phyloP scores from a whole-genome alignment of 345 rosid species.

The Hirschfeldia incana region DNA sequence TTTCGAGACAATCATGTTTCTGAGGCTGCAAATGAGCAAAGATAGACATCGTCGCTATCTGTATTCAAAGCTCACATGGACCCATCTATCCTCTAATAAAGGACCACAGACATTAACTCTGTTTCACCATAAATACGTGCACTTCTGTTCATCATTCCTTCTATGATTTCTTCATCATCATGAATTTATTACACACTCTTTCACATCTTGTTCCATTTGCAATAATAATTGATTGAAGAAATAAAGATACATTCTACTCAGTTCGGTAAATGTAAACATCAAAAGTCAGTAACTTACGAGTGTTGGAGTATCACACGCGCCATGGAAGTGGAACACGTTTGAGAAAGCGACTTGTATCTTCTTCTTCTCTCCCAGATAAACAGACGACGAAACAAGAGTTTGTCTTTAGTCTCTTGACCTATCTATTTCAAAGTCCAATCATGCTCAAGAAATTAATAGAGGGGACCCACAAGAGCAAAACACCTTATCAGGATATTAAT shows the following conservation, averaged over 20 bases:
- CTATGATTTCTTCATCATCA: conserved; percentile 19
- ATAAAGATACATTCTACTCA: not conserved
- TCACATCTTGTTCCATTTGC: conserved; percentile 9
- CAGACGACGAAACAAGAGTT: conserved; percentile 31
- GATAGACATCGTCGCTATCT: conserved; percentile 49
- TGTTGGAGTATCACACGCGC: conserved; percentile 6
- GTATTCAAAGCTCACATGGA: conserved; percentile 36
- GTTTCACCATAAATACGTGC: conserved; percentile 20
- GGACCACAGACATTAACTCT: conserved; percentile 29
- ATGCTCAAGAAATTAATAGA: not conserved
- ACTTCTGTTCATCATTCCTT: conserved; percentile 29
- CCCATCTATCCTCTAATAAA: conserved; percentile 4
- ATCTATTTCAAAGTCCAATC: conserved; percentile 22
- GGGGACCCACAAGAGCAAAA: not conserved
- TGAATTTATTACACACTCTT: conserved; percentile 13
- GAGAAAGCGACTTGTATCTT: conserved; percentile 3
- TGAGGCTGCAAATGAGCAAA: conserved; percentile 54
- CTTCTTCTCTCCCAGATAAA: conserved; percentile 1
- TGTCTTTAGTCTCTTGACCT: not conserved
- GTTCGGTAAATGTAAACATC: not conserved
- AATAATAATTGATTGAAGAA: conserved; percentile 21
- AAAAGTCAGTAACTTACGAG: conserved; percentile 29
- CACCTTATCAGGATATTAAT: not conserved
- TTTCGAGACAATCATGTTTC: conserved; percentile 27
- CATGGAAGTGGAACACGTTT: conserved; percentile 25